A percentile compares a stretch with the other conserved stretches of the same genome.
Conservation (phyloP, 148 eudicot species). For the Limonium bicolor region DNA sequence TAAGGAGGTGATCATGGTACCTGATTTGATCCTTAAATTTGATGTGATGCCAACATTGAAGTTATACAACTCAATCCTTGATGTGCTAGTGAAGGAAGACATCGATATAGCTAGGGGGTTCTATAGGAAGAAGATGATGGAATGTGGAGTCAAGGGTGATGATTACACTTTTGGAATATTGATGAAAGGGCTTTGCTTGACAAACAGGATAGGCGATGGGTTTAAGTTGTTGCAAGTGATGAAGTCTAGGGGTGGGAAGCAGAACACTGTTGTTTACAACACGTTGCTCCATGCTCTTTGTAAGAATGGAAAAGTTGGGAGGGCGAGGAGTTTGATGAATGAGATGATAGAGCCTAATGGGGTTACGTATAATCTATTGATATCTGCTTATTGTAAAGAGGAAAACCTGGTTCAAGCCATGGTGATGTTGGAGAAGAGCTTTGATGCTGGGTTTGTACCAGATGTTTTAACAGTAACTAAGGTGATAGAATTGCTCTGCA, state of each 20-base stretch:
- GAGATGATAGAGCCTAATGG: constrained; percentile 57
- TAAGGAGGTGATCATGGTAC: constrained; percentile 39
- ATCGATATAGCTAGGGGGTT: constrained; percentile 82
- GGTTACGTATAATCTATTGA: constrained; percentile 59
- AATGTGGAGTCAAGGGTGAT: constrained; percentile 53
- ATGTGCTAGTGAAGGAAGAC: constrained; percentile 81
- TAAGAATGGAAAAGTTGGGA: constrained; percentile 79
- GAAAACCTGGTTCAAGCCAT: constrained; percentile 62
- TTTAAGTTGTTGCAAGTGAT: constrained; percentile 68
- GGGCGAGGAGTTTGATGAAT: constrained; percentile 90
- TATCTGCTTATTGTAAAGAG: constrained; percentile 71
- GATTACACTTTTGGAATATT: constrained; percentile 75
- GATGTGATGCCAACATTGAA: constrained; percentile 47
- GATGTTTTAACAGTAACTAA: constrained; percentile 65
- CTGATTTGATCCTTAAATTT: constrained; percentile 38
- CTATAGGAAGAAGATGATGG: constrained; percentile 87
- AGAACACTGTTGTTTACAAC: constrained; percentile 60
- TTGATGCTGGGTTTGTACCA: constrained; percentile 46
- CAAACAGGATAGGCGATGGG: constrained; percentile 77
- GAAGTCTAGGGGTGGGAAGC: constrained; percentile 37
- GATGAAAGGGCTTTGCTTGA: constrained; percentile 93
- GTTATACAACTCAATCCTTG: constrained; percentile 60
- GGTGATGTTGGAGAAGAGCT: constrained; percentile 64
- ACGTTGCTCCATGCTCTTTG: constrained; percentile 77
- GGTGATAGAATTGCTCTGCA: constrained; percentile 48